Evolutionary conservation across 345 rosid species (phyloP), one percentile per base, ranked within the genome.

Genomic region (Microcos paniculata): DNA sequence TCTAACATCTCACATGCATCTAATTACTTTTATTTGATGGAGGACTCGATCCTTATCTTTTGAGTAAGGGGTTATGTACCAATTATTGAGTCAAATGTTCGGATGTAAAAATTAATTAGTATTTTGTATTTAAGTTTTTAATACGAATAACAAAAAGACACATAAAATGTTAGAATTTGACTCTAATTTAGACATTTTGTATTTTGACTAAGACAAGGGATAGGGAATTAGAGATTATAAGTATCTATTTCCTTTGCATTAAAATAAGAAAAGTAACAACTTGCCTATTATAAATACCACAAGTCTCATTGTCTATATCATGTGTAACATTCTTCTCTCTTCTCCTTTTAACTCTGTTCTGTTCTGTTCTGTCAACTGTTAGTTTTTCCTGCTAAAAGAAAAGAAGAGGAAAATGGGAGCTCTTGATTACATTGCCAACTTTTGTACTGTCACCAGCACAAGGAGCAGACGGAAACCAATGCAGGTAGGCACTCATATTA

Each of bases 401-500:
- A 88, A 76, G 70, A 43, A 76, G 40, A 18, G 61, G 26, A 13
- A 78, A 68, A 92, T 92, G 97, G 97, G 99, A 26, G 98, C 96
- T 72, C 91, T 95, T 72, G 92, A 95, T 84, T 91, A 90, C 71
- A 84, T 95, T 80, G 85, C 96, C 19, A 85, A 86, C 93, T 92
- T 95, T 79, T 95, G 97, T 78, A 85, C 86, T 24, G 89, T 87
- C 79, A 86, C 91, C 80, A 82, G 85, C 70, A 87, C 82, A 79
- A 89, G 90, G 81, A 84, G 85, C 87, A 92, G 89, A 81, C 95
- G 92, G 83, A 90, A 83, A 78, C 86, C 96, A 73, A 88, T 93
- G 94, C 99, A 93, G 99, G 99, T 88, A 73, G 40, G 16, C 26
- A 19, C 23, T 43, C 55, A n/a, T n/a, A 55, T 2, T 48, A 53